Percentiles rank a stretch among this genome's conserved stretches.
Evolutionary conservation across 73 alveolate species (phyloP).

Genomic region (Symbiodinium pilosum): DNA sequence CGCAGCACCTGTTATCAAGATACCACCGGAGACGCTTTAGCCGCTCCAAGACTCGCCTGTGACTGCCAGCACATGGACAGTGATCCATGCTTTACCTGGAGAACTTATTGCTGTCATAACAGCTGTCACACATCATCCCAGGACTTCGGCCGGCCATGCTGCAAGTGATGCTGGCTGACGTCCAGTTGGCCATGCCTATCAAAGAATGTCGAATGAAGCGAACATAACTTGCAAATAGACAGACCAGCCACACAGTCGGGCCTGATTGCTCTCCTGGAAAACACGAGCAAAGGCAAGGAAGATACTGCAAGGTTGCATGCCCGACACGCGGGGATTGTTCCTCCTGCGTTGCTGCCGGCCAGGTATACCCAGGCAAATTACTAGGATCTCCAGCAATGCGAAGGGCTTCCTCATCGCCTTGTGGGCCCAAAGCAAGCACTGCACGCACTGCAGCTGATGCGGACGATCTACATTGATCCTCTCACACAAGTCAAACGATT

Average conservation of each 20-base stretch:
- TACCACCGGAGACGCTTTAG: not conserved
- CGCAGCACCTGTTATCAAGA: slow-evolving; percentile 20
- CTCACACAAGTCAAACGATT: too few relatives aligned
- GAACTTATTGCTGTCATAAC: too few relatives aligned
- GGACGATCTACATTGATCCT: too few relatives aligned
- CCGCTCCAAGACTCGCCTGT: not conserved
- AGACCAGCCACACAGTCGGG: not conserved
- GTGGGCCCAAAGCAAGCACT: not conserved
- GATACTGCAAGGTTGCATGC: not conserved
- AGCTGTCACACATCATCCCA: too few relatives aligned
- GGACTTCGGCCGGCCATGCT: slow-evolving; percentile 52
- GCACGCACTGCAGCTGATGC: not conserved
- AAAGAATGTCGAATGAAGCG: too few relatives aligned
- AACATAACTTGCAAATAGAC: not conserved
- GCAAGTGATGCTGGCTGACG: slow-evolving; percentile 64
- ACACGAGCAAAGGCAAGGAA: too few relatives aligned
- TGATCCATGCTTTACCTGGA: slow-evolving; percentile 48
- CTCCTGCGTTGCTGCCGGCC: slow-evolving; percentile 72
- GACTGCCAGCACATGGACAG: slow-evolving; percentile 77
- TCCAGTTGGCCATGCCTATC: slow-evolving; percentile 79
- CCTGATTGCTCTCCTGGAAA: slow-evolving; percentile 64
- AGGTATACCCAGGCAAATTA: slow-evolving; percentile 29
- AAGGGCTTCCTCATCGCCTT: not conserved
- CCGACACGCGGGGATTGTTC: not conserved
- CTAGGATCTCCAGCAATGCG: slow-evolving; percentile 17